These are phyloP conservation scores for Phytophthora ohioensis DNA, from an alignment of 352 stramenopile species.

Conservation along the genomic window DNA sequence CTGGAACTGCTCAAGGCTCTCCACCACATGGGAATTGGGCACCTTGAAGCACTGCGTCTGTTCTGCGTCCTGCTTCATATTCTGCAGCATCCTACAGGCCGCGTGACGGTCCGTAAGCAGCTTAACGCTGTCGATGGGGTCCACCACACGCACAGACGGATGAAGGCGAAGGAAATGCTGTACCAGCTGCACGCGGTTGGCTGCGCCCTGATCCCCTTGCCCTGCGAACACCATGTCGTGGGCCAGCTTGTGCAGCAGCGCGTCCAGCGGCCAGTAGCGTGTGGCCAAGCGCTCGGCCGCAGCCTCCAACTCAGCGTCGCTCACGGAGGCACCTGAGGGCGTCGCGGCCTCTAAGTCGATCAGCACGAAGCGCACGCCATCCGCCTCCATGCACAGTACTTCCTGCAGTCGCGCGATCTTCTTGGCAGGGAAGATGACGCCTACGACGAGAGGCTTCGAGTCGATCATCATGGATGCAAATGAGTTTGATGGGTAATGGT, in stretches of 20 bases:
- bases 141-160: constrained; percentile 64
- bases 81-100: constrained; percentile 62
- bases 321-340: constrained; percentile 24
- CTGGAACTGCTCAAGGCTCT: constrained; percentile 49
- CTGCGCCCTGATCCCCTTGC: constrained; percentile 57
- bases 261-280: constrained; percentile 63
- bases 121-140: constrained; percentile 72
- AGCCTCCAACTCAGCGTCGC: constrained; percentile 36
- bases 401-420: constrained; percentile 82
- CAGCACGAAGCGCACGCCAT: constrained; percentile 76
- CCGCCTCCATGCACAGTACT: constrained; percentile 51
- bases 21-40: constrained; percentile 60
- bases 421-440: constrained; percentile 85
- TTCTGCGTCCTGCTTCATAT: constrained; percentile 21
- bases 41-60: constrained; percentile 49
- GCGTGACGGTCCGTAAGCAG: constrained; percentile 75
- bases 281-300: constrained; percentile 36
- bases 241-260: constrained; percentile 82
- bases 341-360: constrained; percentile 70
- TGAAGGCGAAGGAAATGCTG: constrained; percentile 52
- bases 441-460: constrained; percentile 55
- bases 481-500: constrained; percentile 7
- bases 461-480: constrained; percentile 19
- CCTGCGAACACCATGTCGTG: constrained; percentile 85
- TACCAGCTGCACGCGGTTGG: constrained; percentile 61